Conservation (phyloP, 345 rosid genomes). For the Boechera retrofracta region DNA sequence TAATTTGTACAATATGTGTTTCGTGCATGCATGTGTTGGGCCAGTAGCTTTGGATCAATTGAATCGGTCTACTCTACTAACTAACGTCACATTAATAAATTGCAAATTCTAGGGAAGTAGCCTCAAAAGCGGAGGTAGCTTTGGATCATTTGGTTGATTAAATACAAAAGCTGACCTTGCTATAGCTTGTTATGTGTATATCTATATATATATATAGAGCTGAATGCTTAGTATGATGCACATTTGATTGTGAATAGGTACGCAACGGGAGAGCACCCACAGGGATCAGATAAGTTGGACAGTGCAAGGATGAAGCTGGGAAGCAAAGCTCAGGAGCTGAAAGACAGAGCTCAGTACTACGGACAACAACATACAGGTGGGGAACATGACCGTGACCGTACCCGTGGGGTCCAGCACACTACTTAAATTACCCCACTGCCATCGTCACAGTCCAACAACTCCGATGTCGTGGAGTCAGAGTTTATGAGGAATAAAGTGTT, state of each 20-base stretch:
- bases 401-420: slow-evolving; percentile 38
- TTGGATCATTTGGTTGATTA: neutral
- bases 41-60: neutral
- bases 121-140: neutral
- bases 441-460: neutral
- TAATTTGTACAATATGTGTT: neutral
- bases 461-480: slow-evolving; percentile 21
- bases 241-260: slow-evolving; percentile 51
- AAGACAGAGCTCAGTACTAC: slow-evolving; percentile 69
- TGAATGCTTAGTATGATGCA: neutral
- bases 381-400: slow-evolving; percentile 45
- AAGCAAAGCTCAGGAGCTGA: slow-evolving; percentile 72
- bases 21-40: neutral
- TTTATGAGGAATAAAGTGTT: slow-evolving; percentile 38
- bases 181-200: neutral
- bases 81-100: neutral
- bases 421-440: slow-evolving; percentile 4
- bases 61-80: too few species aligned
- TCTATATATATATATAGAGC: neutral
- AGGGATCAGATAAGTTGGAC: slow-evolving; percentile 69
- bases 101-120: too few species aligned
- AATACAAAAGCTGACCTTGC: neutral
- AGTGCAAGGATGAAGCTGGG: slow-evolving; percentile 71
- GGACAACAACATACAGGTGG: slow-evolving; percentile 56
- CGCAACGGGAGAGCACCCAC: slow-evolving; percentile 73